Percentiles rank a stretch among this genome's conserved stretches.
phyloP scores from a whole-genome alignment of 2,329 filamentous ascomycete genomes.

The Neurospora sp. region DNA sequence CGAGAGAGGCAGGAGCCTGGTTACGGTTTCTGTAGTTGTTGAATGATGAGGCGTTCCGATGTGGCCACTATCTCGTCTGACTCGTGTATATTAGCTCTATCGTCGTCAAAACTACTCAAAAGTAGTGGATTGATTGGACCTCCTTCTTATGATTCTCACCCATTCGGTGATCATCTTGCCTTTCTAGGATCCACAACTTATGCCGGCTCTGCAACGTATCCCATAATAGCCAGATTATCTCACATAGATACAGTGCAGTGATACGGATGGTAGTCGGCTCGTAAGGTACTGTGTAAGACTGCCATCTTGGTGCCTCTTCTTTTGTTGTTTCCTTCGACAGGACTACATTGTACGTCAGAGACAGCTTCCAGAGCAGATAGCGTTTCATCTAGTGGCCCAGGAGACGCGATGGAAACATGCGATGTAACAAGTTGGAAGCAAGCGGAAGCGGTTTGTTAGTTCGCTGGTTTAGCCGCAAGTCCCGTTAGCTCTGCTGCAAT shows the following conservation, averaged over 20 bases:
- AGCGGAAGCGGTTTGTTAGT: not conserved
- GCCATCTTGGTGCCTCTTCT: not conserved
- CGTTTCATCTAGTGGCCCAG: slow-evolving; percentile 19
- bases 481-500: not conserved
- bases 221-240: not conserved
- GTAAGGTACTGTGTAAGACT: not conserved
- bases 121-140: not conserved
- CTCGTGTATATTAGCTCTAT: not conserved
- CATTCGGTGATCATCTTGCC: not conserved
- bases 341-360: not conserved
- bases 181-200: not conserved
- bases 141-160: not conserved
- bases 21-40: not conserved
- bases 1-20: not conserved
- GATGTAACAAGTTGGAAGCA: slow-evolving; percentile 17
- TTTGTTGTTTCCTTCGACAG: not conserved
- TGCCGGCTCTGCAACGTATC: not conserved
- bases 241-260: not conserved
- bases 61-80: not conserved
- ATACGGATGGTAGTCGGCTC: not conserved
- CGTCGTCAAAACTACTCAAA: not conserved
- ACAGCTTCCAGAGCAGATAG: slow-evolving; percentile 1
- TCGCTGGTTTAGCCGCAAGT: not conserved
- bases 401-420: slow-evolving; percentile 17
- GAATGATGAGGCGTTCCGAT: not conserved